A percentile compares a stretch with the other conserved stretches of the same genome.
Evolutionary conservation across 352 stramenopile genomes (phyloP).

Genomic region (Phytophthora vignae): DNA sequence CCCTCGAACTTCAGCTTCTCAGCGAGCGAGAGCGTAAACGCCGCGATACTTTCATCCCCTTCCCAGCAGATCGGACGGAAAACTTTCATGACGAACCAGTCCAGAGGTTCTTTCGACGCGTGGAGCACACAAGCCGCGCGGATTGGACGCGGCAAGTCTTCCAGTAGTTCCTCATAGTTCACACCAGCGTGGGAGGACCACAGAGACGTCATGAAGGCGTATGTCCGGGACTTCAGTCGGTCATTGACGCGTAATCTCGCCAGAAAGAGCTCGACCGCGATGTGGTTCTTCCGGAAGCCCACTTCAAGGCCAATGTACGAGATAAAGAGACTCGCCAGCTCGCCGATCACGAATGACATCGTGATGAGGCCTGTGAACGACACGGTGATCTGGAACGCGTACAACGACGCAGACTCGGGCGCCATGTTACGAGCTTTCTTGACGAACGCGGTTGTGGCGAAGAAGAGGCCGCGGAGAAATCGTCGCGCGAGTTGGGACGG

Average conservation of each 20-base stretch:
- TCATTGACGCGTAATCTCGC: conserved; percentile 43
- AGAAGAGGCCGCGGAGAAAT: conserved; percentile 60
- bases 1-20: conserved; percentile 62
- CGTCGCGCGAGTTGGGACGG: conserved; percentile 34
- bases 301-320: conserved; percentile 69
- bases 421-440: conserved; percentile 50
- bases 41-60: conserved; percentile 16
- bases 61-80: conserved; percentile 43
- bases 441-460: conserved; percentile 50
- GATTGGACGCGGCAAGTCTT: conserved; percentile 58
- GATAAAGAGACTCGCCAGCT: conserved; percentile 61
- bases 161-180: conserved; percentile 58
- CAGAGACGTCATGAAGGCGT: conserved; percentile 57
- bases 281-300: conserved; percentile 68
- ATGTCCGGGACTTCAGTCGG: conserved; percentile 38
- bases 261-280: conserved; percentile 58
- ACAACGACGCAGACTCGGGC: conserved; percentile 32
- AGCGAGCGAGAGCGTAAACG: conserved; percentile 43
- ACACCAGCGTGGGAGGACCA: conserved; percentile 68
- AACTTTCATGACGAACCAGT: conserved; percentile 48
- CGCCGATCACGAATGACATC: conserved; percentile 67
- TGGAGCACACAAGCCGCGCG: conserved; percentile 56
- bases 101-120: conserved; percentile 42
- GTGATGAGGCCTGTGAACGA: conserved; percentile 53
- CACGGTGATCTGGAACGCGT: conserved; percentile 55